phyloP scores from a whole-genome alignment of 176 grass and related monocot genomes.

The Echinochloa phyllopogon region DNA sequence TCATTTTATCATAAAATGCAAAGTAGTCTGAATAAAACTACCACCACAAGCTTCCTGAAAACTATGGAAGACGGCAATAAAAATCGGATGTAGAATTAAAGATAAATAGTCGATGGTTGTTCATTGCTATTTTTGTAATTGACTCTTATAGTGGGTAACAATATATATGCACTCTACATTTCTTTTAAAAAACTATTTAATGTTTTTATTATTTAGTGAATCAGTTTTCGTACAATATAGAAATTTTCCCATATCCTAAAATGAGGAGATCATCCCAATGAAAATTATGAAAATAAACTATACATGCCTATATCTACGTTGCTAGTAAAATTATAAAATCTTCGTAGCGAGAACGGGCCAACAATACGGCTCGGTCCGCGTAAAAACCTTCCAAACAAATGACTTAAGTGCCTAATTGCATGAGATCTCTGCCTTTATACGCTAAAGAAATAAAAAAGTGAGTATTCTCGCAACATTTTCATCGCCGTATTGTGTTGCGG shows the following conservation, averaged over 20 bases:
- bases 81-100: neutral
- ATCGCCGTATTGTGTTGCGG: neutral
- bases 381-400: neutral
- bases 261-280: neutral
- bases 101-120: too few relatives aligned
- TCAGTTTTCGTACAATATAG: too few relatives aligned
- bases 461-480: neutral
- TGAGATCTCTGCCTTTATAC: neutral
- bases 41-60: neutral
- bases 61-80: neutral
- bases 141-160: too few relatives aligned
- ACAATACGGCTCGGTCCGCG: neutral
- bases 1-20: neutral
- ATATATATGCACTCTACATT: too few relatives aligned
- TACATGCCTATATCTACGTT: neutral
- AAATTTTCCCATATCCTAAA: neutral
- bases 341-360: neutral
- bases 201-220: too few relatives aligned
- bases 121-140: too few relatives aligned
- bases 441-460: neutral
- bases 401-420: neutral
- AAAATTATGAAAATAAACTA: too few relatives aligned
- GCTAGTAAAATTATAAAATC: neutral
- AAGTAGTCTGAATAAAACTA: neutral
- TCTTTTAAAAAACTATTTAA: too few relatives aligned